phyloP scores from a whole-genome alignment of 2,329 filamentous ascomycete genomes.

The Ophiostoma sp. region DNA sequence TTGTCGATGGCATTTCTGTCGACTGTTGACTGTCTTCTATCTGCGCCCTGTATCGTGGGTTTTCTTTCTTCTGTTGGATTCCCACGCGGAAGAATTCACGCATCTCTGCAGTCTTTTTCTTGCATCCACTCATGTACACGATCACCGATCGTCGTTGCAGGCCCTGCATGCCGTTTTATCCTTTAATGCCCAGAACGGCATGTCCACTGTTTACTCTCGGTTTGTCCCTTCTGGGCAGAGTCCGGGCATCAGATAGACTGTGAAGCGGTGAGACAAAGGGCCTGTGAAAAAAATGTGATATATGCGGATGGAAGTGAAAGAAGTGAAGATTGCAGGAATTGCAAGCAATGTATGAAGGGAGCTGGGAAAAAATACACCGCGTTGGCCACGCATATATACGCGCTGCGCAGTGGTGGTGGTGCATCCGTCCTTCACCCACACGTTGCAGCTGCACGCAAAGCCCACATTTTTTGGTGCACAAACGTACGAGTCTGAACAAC shows the following conservation, averaged over 20 bases:
- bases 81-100: not conserved
- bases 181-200: not conserved
- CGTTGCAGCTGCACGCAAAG: not conserved
- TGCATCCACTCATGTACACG: not conserved
- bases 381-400: slow-evolving; percentile 14
- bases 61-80: not conserved
- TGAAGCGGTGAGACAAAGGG: not conserved
- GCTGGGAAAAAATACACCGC: not conserved
- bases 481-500: not conserved
- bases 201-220: not conserved
- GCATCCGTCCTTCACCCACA: not conserved
- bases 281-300: not conserved
- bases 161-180: not conserved
- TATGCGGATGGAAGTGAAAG: not conserved
- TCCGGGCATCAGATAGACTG: not conserved
- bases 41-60: not conserved
- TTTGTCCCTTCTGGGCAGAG: not conserved
- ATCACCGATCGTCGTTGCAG: not conserved
- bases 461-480: not conserved
- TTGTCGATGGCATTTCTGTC: not conserved
- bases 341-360: not conserved
- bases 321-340: not conserved
- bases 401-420: slow-evolving; percentile 1
- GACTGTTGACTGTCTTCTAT: not conserved
- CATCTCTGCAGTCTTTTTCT: not conserved